Evolutionary conservation across 805 yeast genomes (phyloP).

Genomic region (Pichia thaimueangensis): DNA sequence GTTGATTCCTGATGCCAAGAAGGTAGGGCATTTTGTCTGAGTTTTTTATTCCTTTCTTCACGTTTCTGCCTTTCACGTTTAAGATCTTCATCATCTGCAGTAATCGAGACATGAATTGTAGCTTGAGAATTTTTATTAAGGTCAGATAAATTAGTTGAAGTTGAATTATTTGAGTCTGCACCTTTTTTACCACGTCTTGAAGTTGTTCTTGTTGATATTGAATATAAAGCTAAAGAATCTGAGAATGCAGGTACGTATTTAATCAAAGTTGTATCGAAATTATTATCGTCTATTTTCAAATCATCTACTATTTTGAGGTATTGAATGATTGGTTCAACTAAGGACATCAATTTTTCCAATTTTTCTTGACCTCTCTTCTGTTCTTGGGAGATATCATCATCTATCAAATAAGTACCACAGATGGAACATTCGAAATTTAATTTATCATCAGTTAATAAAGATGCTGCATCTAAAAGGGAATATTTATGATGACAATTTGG

Average conservation of each 20-base stretch:
- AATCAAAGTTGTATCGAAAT: constrained; percentile 78
- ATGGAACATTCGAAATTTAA: constrained; percentile 78
- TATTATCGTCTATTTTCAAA: constrained; percentile 73
- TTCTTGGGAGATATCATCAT: constrained; percentile 83
- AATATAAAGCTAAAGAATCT: constrained; percentile 59
- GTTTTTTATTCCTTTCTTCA: constrained; percentile 60
- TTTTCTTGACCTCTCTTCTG: constrained; percentile 76
- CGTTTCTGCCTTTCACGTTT: constrained; percentile 58
- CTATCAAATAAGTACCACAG: constrained; percentile 71
- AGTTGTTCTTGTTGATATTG: constrained; percentile 42
- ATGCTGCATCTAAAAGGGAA: constrained; percentile 81
- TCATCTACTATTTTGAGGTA: constrained; percentile 80
- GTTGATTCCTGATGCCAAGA: constrained; percentile 94
- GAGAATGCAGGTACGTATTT: constrained; percentile 82
- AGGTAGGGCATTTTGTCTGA: constrained; percentile 92
- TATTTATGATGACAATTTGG: constrained; percentile 78
- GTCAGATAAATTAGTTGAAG: constrained; percentile 21
- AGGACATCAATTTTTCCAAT: constrained; percentile 78
- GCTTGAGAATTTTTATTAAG: constrained; percentile 56
- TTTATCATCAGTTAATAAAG: constrained; percentile 71
- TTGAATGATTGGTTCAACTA: constrained; percentile 80
- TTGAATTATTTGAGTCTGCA: constrained; percentile 25
- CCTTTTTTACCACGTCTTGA: constrained; percentile 15
- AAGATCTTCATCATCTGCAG: constrained; percentile 73
- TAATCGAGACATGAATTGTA: constrained; percentile 81